Base-by-base conservation (phyloP, 305 asterid species). In the Fraxinus dipetala region DNA sequence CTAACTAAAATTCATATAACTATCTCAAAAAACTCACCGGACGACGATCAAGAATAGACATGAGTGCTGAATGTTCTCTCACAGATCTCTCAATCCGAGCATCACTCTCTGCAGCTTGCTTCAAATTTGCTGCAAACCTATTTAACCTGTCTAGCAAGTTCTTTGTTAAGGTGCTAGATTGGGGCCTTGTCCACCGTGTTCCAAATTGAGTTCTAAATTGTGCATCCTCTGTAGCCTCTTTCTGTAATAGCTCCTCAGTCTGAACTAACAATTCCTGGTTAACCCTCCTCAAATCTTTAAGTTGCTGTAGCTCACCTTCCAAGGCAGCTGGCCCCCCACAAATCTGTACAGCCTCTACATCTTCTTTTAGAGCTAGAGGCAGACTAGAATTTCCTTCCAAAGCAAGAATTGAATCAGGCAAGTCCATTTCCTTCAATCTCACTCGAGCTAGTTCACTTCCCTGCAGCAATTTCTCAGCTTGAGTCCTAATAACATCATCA, bases 61-160 rank as follows among this genome's bases (percentile, higher is more conserved):
- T 82, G 78, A 96, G 98, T 59, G 93, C 89, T 45, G 94, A 87
- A 86, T 94, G 89, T 82, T 96, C 99, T 84, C 97, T 93, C 80
- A 96, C 91, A 80, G 98, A 96, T 87, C 97, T 95, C 87, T 94
- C 99, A 84, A 96, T 96, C 76, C 95, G 92, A 80, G 92, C 91
- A 92, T 96, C 99, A 72, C 99, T 96, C 75, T 96, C 99, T 72
- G 91, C 91, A 77, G 99, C 98, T 89, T 94, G 98, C 92, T 96
- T 96, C 92, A 94, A 79, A 89, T 96, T 94, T 61, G 83, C 97
- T 72, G 98, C 98, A 88, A 94, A 94, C 88, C 92, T 94, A 84
- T 96, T 92, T 77, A 96, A 88, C 84, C 98, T 90, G 85, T 96
- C 99, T 83, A 86, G 94, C 86, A 94, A 85, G 85, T 92, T 94